phyloP scores from a whole-genome alignment of 140 eudicot species.

The Flaveria floridana region DNA sequence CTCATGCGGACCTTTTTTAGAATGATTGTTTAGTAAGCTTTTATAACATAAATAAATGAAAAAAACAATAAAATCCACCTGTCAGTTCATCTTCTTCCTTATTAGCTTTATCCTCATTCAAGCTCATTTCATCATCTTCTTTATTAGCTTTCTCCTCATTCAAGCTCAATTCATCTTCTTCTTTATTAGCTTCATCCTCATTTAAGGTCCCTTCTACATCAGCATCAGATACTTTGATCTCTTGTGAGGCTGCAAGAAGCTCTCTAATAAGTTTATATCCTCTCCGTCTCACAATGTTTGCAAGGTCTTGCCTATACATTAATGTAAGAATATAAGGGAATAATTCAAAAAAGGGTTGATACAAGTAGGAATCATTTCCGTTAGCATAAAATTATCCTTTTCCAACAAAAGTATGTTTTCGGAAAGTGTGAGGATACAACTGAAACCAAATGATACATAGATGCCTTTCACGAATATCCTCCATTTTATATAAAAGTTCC shows the following conservation, averaged over 20 bases:
- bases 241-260: constrained; percentile 56
- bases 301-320: constrained; percentile 76
- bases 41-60: constrained; percentile 6
- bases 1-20: constrained; percentile 54
- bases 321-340: constrained; percentile 16
- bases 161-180: constrained; percentile 8
- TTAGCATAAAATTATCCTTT: not conserved
- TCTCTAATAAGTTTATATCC: constrained; percentile 75
- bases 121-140: constrained; percentile 40
- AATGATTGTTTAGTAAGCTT: constrained; percentile 8
- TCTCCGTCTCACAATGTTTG: constrained; percentile 84
- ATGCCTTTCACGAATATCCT: constrained; percentile 14
- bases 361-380: constrained; percentile 18
- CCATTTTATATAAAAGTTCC: constrained; percentile 6
- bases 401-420: constrained; percentile 1
- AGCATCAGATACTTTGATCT: constrained; percentile 25
- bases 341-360: constrained; percentile 9
- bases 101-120: constrained; percentile 32
- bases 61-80: constrained; percentile 36
- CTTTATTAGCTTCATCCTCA: constrained; percentile 29
- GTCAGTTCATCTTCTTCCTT: constrained; percentile 32
- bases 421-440: constrained; percentile 5
- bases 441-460: constrained; percentile 15
- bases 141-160: constrained; percentile 11
- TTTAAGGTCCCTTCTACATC: constrained; percentile 37